Evolutionary conservation across 768 basidiomycete species (phyloP).

Genomic region (Pulveroboletus sp.): DNA sequence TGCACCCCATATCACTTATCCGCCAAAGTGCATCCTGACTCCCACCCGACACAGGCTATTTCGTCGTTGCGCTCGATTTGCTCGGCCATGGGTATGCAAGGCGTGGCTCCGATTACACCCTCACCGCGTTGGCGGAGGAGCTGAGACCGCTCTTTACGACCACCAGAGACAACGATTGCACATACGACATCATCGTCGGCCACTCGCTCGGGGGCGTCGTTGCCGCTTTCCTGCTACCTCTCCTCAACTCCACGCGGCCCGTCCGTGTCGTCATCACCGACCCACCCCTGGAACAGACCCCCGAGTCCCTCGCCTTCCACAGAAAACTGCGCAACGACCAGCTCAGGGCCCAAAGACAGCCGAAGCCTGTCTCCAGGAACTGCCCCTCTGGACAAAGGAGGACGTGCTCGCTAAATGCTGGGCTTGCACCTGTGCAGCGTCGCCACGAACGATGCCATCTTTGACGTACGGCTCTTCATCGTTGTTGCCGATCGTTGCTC

Average conservation of each 20-base stretch:
- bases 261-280: constrained; percentile 20
- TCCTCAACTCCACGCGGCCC: constrained; percentile 6
- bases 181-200: constrained; percentile 15
- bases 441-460: constrained; percentile 1
- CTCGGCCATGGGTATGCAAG: constrained; percentile 17
- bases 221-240: constrained; percentile 8
- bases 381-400: background rate
- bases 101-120: constrained; percentile 10
- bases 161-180: background rate
- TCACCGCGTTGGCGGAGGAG: constrained; percentile 10
- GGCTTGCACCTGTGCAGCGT: constrained; percentile 5
- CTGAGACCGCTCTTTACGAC: constrained; percentile 6
- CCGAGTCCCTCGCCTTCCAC: background rate
- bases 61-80: constrained; percentile 21
- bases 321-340: background rate
- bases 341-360: background rate
- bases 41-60: constrained; percentile 12
- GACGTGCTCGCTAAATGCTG: background rate
- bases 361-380: background rate
- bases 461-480: constrained; percentile 8
- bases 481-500: background rate
- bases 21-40: background rate
- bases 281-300: constrained; percentile 5
- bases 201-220: constrained; percentile 21
- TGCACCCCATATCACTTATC: background rate